These are phyloP conservation scores for Sporisorium exsertum DNA, from an alignment of 1,284 basidiomycete genomes.

Conservation along the genomic window DNA sequence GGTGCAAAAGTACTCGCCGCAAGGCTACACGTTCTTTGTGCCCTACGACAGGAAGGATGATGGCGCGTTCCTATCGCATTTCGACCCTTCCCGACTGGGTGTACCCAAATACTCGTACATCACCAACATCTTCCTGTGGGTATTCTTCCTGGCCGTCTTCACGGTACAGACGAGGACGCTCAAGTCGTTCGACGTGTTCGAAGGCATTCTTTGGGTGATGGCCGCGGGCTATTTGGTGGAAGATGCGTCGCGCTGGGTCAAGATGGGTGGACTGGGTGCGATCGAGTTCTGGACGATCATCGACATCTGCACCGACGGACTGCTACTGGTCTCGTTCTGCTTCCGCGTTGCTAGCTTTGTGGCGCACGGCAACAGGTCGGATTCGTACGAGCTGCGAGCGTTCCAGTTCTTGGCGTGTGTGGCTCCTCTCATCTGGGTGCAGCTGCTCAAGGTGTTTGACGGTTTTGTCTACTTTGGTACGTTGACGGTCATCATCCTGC, in stretches of 20 bases:
- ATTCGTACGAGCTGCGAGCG: constrained; percentile 51
- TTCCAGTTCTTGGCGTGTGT: constrained; percentile 62
- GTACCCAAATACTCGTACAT: constrained; percentile 59
- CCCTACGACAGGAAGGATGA: constrained; percentile 49
- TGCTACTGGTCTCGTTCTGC: constrained; percentile 50
- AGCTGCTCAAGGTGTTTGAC: constrained; percentile 57
- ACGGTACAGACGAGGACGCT: constrained; percentile 53
- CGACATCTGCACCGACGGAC: constrained; percentile 54
- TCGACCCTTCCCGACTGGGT: constrained; percentile 52
- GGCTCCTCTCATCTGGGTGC: constrained; percentile 62
- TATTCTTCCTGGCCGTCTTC: constrained; percentile 58
- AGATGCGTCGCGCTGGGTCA: constrained; percentile 57
- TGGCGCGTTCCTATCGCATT: constrained; percentile 53
- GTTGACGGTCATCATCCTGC: constrained; percentile 65
- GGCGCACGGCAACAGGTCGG: constrained; percentile 31
- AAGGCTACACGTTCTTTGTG: constrained; percentile 53
- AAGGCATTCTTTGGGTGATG: constrained; percentile 56
- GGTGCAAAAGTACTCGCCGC: constrained; percentile 43
- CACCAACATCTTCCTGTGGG: constrained; percentile 55
- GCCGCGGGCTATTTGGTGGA: constrained; percentile 60
- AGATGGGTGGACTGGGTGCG: constrained; percentile 58
- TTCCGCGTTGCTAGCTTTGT: constrained; percentile 55
- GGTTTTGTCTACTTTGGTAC: constrained; percentile 73
- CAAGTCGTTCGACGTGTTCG: constrained; percentile 49
- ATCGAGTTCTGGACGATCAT: constrained; percentile 61